Conservation (phyloP, 2,329 filamentous ascomycete species). For the Aspergillus spinulosporus region DNA sequence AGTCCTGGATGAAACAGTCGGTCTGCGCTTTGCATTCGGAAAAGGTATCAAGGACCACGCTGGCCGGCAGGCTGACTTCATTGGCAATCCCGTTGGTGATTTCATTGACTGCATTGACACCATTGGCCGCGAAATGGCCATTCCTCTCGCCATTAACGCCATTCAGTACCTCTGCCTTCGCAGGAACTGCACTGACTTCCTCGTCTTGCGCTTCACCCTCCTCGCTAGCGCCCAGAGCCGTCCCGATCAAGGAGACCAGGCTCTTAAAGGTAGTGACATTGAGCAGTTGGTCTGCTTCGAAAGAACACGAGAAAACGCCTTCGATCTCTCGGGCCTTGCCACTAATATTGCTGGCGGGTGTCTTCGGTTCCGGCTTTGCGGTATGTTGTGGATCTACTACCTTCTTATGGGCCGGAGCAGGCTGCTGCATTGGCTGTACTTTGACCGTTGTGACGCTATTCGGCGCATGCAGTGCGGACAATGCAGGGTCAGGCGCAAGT, state of each 20-base stretch:
- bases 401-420: not conserved
- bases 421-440: not conserved
- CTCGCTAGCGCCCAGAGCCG: too few relatives aligned
- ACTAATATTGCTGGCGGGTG: not conserved
- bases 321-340: not conserved
- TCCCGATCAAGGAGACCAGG: not conserved
- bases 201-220: not conserved
- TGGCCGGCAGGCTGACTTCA: too few relatives aligned
- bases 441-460: not conserved
- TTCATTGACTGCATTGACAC: too few relatives aligned
- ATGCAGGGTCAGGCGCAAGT: not conserved
- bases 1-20: too few relatives aligned
- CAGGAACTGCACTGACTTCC: too few relatives aligned
- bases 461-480: too few relatives aligned
- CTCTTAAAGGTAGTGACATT: not conserved
- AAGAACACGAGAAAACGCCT: not conserved
- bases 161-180: constrained; percentile 38
- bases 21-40: too few relatives aligned
- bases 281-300: not conserved
- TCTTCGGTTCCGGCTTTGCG: not conserved
- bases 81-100: too few relatives aligned
- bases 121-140: too few relatives aligned
- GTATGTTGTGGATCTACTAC: not conserved
- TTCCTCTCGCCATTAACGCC: constrained; percentile 11
- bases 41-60: too few relatives aligned